Conservation (phyloP, 345 rosid species). For the Psidium guajava region DNA sequence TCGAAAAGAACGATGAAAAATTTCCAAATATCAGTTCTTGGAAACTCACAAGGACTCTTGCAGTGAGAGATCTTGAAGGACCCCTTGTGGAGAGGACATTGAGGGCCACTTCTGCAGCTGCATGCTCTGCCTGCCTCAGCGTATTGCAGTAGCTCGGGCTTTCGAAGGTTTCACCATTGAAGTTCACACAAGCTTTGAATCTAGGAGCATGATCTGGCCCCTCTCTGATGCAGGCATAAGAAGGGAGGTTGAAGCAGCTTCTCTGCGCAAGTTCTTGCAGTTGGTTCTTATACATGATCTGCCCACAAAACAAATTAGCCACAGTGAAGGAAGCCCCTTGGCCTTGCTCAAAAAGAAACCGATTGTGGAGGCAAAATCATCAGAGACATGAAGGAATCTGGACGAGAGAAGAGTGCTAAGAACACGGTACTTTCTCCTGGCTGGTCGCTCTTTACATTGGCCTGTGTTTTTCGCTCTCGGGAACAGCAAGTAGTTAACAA, state of each 20-base stretch:
- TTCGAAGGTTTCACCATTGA: conserved; percentile 94
- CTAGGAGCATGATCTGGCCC: conserved; percentile 99
- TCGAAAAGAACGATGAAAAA: neutral
- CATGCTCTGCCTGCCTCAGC: conserved; percentile 99
- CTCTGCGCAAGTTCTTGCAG: conserved; percentile 99
- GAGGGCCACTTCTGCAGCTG: conserved; percentile 98
- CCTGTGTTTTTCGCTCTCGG: neutral
- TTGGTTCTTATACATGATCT: conserved; percentile 94
- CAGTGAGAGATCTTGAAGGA: conserved; percentile 92
- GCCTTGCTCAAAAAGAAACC: neutral
- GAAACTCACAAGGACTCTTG: conserved; percentile 70
- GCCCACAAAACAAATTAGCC: neutral
- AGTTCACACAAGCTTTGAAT: conserved; percentile 89
- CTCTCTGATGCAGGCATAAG: conserved; percentile 83
- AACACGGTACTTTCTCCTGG: neutral
- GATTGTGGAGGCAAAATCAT: neutral
- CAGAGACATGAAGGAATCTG: neutral
- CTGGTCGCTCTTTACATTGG: neutral
- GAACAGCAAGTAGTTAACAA: neutral
- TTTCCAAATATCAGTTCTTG: neutral
- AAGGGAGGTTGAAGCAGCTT: conserved; percentile 94
- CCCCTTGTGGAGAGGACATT: conserved; percentile 79
- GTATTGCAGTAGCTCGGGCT: conserved; percentile 85
- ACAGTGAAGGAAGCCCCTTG: neutral
- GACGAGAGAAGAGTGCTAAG: neutral